Evolutionary conservation across 2,329 filamentous ascomycete genomes (phyloP).

Genomic region (Penicillium decumbens): DNA sequence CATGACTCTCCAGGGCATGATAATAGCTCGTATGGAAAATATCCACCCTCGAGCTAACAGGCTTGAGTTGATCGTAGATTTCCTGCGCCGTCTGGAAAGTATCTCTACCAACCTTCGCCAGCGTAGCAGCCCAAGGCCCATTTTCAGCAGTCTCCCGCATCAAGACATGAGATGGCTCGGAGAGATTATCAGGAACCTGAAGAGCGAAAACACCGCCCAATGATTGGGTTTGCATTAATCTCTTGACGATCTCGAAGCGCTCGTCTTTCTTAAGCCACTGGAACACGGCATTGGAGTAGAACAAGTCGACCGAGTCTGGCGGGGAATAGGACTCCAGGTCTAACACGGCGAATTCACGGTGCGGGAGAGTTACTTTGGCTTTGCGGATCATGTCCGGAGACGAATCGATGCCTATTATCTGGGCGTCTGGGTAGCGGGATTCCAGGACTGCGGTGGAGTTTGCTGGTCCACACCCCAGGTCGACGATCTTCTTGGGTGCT

Average conservation of each 20-base stretch:
- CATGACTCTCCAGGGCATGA: slow-evolving; percentile 48
- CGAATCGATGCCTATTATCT: slow-evolving; percentile 52
- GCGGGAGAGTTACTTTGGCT: slow-evolving; percentile 42
- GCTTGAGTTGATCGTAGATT: slow-evolving; percentile 49
- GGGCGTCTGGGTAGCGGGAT: slow-evolving; percentile 46
- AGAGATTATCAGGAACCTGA: slow-evolving; percentile 52
- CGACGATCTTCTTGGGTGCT: slow-evolving; percentile 46
- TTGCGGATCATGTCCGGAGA: slow-evolving; percentile 54
- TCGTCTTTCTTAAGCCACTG: slow-evolving; percentile 51
- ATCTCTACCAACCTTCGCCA: slow-evolving; percentile 41
- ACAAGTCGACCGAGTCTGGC: slow-evolving; percentile 37
- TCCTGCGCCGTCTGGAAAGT: slow-evolving; percentile 46
- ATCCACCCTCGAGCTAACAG: slow-evolving; percentile 43
- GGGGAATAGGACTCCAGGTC: slow-evolving; percentile 46
- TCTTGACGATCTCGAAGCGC: slow-evolving; percentile 46
- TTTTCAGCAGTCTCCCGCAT: slow-evolving; percentile 47
- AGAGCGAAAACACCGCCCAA: slow-evolving; percentile 51
- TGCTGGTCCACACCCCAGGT: slow-evolving; percentile 58
- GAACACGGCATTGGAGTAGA: slow-evolving; percentile 57
- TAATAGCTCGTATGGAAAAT: slow-evolving; percentile 55
- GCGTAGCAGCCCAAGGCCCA: slow-evolving; percentile 38
- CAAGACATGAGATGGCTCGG: slow-evolving; percentile 46
- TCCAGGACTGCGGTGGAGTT: slow-evolving; percentile 53
- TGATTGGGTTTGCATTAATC: slow-evolving; percentile 41
- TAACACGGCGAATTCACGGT: slow-evolving; percentile 44